Conservation (phyloP, 257 asterid genomes). For the Solanum megistacrolobum region DNA sequence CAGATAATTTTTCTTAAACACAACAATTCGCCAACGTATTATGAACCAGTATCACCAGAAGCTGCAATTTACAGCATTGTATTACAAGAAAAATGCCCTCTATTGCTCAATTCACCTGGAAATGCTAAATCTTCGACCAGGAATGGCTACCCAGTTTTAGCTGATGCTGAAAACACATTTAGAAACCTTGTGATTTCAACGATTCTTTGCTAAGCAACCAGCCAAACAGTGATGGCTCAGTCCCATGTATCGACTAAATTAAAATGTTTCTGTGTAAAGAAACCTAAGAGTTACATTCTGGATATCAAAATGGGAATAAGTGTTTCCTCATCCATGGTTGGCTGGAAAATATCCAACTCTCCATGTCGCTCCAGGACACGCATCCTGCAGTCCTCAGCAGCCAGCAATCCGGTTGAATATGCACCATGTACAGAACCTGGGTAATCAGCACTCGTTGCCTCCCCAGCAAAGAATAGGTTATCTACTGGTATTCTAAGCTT, state of each 20-base stretch:
- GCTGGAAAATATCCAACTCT: constrained; percentile 59
- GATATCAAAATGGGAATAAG: constrained; percentile 62
- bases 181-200: constrained; percentile 15
- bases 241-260: neutral
- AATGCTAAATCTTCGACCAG: neutral
- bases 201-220: constrained; percentile 20
- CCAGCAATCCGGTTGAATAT: constrained; percentile 71
- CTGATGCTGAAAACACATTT: constrained; percentile 30
- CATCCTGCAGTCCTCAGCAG: constrained; percentile 91
- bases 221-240: neutral
- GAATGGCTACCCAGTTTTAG: neutral
- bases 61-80: neutral
- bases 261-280: neutral
- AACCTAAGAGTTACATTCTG: constrained; percentile 27
- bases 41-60: neutral
- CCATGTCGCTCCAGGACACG: constrained; percentile 79
- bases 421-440: constrained; percentile 95
- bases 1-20: neutral
- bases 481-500: constrained; percentile 75
- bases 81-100: neutral
- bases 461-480: constrained; percentile 86
- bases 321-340: constrained; percentile 52
- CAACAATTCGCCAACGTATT: neutral
- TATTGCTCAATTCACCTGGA: neutral
- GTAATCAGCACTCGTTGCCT: constrained; percentile 66